Evolutionary conservation across 768 basidiomycete species (phyloP).

Genomic region (Suillus occidentalis): DNA sequence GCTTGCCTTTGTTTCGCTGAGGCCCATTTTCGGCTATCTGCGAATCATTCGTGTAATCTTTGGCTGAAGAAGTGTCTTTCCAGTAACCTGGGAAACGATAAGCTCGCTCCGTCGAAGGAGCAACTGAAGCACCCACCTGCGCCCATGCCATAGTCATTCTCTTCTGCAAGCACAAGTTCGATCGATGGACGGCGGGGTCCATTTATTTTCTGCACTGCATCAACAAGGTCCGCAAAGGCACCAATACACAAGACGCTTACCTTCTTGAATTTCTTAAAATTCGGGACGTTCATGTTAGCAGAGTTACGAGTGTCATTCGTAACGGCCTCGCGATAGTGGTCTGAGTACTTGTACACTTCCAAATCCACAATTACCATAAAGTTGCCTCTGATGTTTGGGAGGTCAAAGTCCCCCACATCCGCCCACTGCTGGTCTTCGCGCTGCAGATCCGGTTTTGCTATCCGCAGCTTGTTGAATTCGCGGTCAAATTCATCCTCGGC

Average conservation of each 20-base stretch:
- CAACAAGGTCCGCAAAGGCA: neutral
- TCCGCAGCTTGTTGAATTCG: conserved; percentile 76
- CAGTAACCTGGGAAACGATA: conserved; percentile 48
- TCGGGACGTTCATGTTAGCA: conserved; percentile 43
- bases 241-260: conserved; percentile 32
- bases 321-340: conserved; percentile 18
- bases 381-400: conserved; percentile 63
- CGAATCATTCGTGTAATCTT: conserved; percentile 20
- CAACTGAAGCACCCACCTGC: conserved; percentile 38
- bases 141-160: conserved; percentile 56
- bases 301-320: conserved; percentile 33
- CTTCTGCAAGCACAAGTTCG: conserved; percentile 51
- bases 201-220: conserved; percentile 27
- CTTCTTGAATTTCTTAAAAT: conserved; percentile 82
- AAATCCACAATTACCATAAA: conserved; percentile 79
- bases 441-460: conserved; percentile 60
- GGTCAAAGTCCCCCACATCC: conserved; percentile 65
- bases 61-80: conserved; percentile 39
- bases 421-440: conserved; percentile 55
- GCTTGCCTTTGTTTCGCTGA: conserved; percentile 16
- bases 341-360: conserved; percentile 46
- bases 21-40: conserved; percentile 14
- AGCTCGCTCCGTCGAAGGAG: conserved; percentile 5
- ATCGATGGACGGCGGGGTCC: conserved; percentile 37
- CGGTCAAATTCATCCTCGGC: conserved; percentile 70